Conservation (phyloP, 257 asterid species). For the Capsicum chinense region DNA sequence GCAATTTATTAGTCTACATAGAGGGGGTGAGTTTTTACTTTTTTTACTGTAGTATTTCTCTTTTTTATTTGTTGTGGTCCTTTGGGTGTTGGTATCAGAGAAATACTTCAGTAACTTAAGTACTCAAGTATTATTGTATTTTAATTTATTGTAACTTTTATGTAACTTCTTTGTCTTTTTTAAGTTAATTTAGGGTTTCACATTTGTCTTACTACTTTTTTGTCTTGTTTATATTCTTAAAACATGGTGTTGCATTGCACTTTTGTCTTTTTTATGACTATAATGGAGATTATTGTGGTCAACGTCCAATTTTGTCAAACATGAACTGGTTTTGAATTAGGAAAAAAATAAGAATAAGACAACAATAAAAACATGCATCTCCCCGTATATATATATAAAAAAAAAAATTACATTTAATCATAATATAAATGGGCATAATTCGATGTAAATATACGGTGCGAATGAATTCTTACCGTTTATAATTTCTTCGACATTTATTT, state of each 20-base stretch:
- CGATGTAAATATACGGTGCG: too few relatives aligned
- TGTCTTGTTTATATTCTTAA: background rate
- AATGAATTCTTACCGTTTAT: too few relatives aligned
- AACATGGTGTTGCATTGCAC: background rate
- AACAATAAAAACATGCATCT: too few relatives aligned
- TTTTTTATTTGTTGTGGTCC: background rate
- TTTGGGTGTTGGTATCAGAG: background rate
- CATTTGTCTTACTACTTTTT: background rate
- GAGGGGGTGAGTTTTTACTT: background rate
- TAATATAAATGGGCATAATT: too few relatives aligned
- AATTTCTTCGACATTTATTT: too few relatives aligned
- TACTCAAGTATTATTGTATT: background rate
- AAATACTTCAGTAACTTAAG: background rate
- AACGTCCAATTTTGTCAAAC: background rate
- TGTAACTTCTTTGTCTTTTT: background rate
- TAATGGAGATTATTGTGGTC: background rate
- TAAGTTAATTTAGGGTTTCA: conserved; percentile 6
- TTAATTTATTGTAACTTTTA: background rate
- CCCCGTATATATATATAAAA: too few relatives aligned
- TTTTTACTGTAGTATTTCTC: conserved; percentile 15
- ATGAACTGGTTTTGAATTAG: background rate
- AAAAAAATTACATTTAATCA: too few relatives aligned
- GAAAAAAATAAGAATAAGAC: background rate
- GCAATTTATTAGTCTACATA: background rate
- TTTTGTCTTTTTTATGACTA: conserved; percentile 7